phyloP scores from a whole-genome alignment of 1,139 yeast species.

The Pneumocystis wakefieldiae region DNA sequence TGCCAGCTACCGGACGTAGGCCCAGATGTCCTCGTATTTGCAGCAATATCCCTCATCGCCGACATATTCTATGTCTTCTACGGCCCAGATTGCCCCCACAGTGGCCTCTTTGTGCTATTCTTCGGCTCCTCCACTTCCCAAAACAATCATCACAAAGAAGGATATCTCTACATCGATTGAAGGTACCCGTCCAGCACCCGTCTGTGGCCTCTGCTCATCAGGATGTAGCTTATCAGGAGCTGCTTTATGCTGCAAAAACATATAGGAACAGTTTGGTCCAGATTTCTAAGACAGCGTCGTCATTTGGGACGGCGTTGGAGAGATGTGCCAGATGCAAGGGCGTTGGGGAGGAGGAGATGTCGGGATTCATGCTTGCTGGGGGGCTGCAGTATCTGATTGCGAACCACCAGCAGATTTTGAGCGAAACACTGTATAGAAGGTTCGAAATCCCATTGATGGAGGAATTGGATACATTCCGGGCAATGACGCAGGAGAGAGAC shows the following conservation, averaged over 20 bases:
- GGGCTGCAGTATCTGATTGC: constrained; percentile 67
- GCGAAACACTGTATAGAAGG: constrained; percentile 37
- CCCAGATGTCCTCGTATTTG: background rate
- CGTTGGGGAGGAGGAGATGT: constrained; percentile 39
- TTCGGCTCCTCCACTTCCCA: background rate
- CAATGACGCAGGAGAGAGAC: constrained; percentile 30
- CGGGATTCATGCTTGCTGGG: constrained; percentile 56
- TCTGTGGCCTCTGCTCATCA: no score
- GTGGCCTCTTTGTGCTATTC: background rate
- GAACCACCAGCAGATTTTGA: constrained; percentile 60
- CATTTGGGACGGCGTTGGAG: constrained; percentile 60
- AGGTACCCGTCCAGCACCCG: no score
- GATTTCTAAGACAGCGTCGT: constrained; percentile 51
- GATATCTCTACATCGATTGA: background rate
- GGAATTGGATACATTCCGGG: constrained; percentile 31
- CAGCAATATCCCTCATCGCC: background rate
- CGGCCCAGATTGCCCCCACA: background rate
- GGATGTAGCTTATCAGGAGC: constrained; percentile 29
- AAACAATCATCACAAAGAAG: background rate
- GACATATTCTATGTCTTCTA: background rate
- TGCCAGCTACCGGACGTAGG: background rate
- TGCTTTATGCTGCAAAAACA: constrained; percentile 37
- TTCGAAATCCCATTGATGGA: constrained; percentile 43
- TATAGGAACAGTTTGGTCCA: constrained; percentile 37
- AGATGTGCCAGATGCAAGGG: constrained; percentile 56